These are phyloP conservation scores for Apiospora phragmitis DNA, from an alignment of 2,329 filamentous ascomycete species.

Conservation along the genomic window DNA sequence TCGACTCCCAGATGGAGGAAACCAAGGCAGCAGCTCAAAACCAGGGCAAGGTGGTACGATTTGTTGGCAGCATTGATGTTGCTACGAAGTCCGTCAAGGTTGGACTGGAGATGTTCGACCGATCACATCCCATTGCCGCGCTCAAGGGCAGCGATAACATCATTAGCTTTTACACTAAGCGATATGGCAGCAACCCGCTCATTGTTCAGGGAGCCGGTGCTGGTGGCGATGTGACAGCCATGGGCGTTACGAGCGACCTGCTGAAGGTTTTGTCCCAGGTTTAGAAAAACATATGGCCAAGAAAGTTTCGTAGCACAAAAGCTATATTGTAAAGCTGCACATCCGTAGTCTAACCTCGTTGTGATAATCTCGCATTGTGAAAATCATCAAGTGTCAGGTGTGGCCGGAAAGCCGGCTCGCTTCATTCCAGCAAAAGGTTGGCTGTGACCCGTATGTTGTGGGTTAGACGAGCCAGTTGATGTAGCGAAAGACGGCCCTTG, in stretches of 20 bases:
- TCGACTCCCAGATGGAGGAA: slow-evolving; percentile 87
- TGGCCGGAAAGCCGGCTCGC: neutral
- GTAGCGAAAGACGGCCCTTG: slow-evolving; percentile 6
- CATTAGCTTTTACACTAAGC: slow-evolving; percentile 96
- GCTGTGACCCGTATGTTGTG: neutral
- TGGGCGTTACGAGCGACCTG: slow-evolving; percentile 94
- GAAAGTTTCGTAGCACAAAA: neutral
- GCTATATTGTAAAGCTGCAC: slow-evolving; percentile 8
- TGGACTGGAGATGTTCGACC: slow-evolving; percentile 85
- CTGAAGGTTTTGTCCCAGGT: slow-evolving; percentile 83
- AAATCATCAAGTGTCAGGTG: slow-evolving; percentile 1
- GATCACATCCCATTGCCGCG: slow-evolving; percentile 86
- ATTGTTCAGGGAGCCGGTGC: slow-evolving; percentile 95
- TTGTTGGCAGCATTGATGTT: slow-evolving; percentile 91
- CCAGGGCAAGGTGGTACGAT: slow-evolving; percentile 89
- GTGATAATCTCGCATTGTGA: neutral
- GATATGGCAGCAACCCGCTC: slow-evolving; percentile 87
- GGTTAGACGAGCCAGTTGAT: slow-evolving; percentile 6
- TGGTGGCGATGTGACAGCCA: slow-evolving; percentile 92
- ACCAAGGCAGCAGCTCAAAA: slow-evolving; percentile 82
- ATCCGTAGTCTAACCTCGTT: neutral
- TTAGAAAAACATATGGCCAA: slow-evolving; percentile 28
- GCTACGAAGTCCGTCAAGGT: slow-evolving; percentile 82
- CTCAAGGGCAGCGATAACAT: slow-evolving; percentile 98
- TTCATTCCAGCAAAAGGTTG: neutral